These are phyloP conservation scores for Diplocarpon mali DNA, from an alignment of 2,329 filamentous ascomycete species.

Conservation along the genomic window DNA sequence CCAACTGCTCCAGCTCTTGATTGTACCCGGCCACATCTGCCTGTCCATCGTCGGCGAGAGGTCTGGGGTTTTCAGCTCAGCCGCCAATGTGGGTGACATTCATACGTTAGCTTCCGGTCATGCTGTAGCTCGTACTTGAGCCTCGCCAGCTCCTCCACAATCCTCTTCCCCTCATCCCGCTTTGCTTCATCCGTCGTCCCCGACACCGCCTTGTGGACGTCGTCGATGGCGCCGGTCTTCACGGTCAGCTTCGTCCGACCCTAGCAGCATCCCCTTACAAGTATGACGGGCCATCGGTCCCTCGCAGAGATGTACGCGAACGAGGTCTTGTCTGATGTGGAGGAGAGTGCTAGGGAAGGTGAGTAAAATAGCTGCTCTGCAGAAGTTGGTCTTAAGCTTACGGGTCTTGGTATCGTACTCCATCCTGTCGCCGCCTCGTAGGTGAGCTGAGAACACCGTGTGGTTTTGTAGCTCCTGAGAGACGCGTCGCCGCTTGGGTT, in stretches of 20 bases:
- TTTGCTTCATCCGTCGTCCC: conserved; percentile 46
- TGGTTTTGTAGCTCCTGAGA: too few relatives aligned
- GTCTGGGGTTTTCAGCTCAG: conserved; percentile 48
- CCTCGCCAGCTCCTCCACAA: conserved; percentile 65
- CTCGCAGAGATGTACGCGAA: conserved; percentile 80
- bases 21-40: conserved; percentile 69
- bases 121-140: conserved; percentile 96
- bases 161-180: conserved; percentile 70
- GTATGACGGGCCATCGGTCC: conserved; percentile 86
- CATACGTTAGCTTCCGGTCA: conserved; percentile 66
- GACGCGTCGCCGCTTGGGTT: too few relatives aligned
- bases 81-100: conserved; percentile 1
- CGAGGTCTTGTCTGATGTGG: conserved; percentile 70
- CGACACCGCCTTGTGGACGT: conserved; percentile 68
- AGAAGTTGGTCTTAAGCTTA: conserved; percentile 32
- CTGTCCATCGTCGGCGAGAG: conserved; percentile 25
- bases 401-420: conserved; percentile 65
- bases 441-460: too few relatives aligned
- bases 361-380: neutral
- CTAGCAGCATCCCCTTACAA: conserved; percentile 41
- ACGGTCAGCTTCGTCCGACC: conserved; percentile 15
- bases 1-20: conserved; percentile 65
- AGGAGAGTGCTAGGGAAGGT: conserved; percentile 51
- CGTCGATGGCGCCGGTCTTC: conserved; percentile 85
- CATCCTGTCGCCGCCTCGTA: conserved; percentile 36